Evolutionary conservation across 192 early-diverging fungal genomes (phyloP), one percentile per base, ranked within the genome.

Genomic region (Cladochytrium replicatum): DNA sequence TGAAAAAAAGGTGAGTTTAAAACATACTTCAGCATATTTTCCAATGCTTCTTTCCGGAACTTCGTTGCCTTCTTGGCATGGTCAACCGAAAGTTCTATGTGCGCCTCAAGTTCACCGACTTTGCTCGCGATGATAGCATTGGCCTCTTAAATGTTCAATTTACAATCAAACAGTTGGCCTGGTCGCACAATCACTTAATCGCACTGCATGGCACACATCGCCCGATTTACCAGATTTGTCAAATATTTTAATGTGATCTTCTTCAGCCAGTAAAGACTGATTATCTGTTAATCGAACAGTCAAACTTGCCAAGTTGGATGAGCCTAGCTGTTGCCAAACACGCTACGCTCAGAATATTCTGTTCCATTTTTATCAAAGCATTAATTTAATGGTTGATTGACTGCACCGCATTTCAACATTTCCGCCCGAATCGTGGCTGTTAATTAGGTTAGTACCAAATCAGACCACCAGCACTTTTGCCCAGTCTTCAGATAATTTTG

Each of bases 31-130:
- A 78, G 55, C 1, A 78, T 43, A 54, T 78, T 78, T 34, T 74
- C 71, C 52, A 78, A 47, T 15, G 76, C 73, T 39, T 78, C 76
- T 9, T 29, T 43, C 11, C 73, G 67, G 54, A 78, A 78, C 34
- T 61, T 66, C 17, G 54, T 50, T 1, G 76, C 50, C 41, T 60
- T 59, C 38, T 67, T 64, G 15, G 45, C 31, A 7, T 57, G 24
- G 27, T 75, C 68, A 24, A 46, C 58, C 40, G 59, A 58, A 19
- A 78, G 50, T 1, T 58, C 38, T 3, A 77, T 29, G 46, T 77
- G 43, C 0, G 61, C 62, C 24, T 77, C 67, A 13, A 78, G 43
- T 2, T 63, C 76, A 21, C 76, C 76, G 24, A 51, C 38, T 26
- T 56, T 43, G 43, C 74, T 74, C 2, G 75, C 72, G 2, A 54